These are phyloP conservation scores for Copromyces sp. DNA, from an alignment of 495 filamentous ascomycete genomes.

Conservation along the genomic window DNA sequence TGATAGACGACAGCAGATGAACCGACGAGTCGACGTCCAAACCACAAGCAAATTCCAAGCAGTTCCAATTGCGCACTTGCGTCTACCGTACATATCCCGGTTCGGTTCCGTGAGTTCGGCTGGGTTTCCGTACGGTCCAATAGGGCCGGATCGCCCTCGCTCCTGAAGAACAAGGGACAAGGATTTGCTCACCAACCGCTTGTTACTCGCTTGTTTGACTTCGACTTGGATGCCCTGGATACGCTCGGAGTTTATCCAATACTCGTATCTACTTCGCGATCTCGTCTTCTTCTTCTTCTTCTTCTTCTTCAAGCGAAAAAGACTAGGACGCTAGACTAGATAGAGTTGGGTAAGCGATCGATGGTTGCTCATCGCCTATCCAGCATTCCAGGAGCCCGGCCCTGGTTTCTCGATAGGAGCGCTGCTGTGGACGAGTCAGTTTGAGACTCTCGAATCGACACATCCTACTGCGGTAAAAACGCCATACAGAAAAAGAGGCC, in stretches of 20 bases:
- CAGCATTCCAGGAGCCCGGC: background rate
- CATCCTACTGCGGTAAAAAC: background rate
- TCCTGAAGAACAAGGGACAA: background rate
- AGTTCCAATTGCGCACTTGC: background rate
- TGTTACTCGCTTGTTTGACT: background rate
- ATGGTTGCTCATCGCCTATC: background rate
- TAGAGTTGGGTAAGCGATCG: background rate
- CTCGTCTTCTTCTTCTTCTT: background rate
- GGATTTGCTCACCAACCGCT: background rate
- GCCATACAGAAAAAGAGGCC: background rate
- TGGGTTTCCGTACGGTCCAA: background rate
- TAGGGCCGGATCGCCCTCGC: background rate
- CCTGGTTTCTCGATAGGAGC: background rate
- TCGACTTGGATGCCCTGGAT: background rate
- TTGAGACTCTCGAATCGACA: background rate
- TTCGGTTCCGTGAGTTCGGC: background rate
- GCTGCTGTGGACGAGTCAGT: background rate
- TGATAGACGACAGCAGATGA: background rate
- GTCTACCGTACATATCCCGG: background rate
- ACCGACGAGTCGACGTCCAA: background rate
- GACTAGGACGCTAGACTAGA: background rate
- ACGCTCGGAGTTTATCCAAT: background rate
- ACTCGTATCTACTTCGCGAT: background rate
- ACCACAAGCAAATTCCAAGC: background rate
- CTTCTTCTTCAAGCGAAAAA: background rate